Evolutionary conservation across 2,329 filamentous ascomycete genomes (phyloP).

Genomic region (Sphaerulina musiva): DNA sequence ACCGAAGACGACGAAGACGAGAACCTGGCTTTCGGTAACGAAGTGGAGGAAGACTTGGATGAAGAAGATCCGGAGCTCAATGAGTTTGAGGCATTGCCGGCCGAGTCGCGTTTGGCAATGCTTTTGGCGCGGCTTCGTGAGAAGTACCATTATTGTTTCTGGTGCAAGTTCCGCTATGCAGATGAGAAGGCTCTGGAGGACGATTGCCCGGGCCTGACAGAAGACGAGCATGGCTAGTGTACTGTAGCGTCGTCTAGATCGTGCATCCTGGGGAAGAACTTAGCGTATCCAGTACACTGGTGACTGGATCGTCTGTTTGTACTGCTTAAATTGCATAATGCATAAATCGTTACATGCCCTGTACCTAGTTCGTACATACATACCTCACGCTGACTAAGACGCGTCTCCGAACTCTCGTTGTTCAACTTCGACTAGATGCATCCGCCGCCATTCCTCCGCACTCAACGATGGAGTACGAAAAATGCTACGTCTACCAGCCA

Average conservation of each 20-base stretch:
- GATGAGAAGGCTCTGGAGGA: constrained; percentile 57
- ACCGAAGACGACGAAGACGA: constrained; percentile 67
- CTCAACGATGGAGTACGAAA: constrained; percentile 43
- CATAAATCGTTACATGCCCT: neutral
- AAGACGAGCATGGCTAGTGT: constrained; percentile 70
- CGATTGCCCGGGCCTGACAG: constrained; percentile 70
- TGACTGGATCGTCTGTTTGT: neutral
- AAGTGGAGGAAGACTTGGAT: constrained; percentile 61
- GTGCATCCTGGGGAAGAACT: too few species aligned
- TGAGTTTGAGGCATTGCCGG: constrained; percentile 64
- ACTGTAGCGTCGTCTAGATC: neutral
- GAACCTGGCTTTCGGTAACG: constrained; percentile 57
- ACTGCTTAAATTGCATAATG: neutral
- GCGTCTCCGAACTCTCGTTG: neutral
- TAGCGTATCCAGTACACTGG: neutral
- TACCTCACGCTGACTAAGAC: neutral
- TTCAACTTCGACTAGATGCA: neutral
- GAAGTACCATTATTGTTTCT: constrained; percentile 81
- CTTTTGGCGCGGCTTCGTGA: constrained; percentile 65
- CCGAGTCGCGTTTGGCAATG: constrained; percentile 58
- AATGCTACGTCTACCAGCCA: constrained; percentile 43
- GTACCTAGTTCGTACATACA: too few species aligned
- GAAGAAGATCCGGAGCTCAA: constrained; percentile 76
- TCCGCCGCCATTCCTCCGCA: neutral
- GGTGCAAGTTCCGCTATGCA: constrained; percentile 82